Percentiles rank a stretch among this genome's conserved stretches.
Evolutionary conservation across 2,329 filamentous ascomycete species (phyloP).

Genomic region (Colletotrichum filicis): DNA sequence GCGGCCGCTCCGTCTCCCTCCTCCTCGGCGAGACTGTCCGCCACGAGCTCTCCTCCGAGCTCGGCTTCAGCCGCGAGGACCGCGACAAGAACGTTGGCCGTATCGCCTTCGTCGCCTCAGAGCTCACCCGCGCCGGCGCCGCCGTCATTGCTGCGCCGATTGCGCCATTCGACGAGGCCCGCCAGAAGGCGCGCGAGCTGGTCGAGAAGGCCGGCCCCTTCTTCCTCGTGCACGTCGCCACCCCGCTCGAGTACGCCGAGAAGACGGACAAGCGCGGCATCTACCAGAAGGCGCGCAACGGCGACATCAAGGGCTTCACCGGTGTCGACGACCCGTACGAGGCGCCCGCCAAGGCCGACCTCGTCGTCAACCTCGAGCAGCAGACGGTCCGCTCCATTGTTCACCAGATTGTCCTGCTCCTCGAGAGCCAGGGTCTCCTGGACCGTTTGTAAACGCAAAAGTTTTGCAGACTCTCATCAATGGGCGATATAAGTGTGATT

Average conservation of each 20-base stretch:
- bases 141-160: constrained; percentile 98
- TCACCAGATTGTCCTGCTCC: constrained; percentile 93
- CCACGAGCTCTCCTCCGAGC: constrained; percentile 90
- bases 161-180: constrained; percentile 86
- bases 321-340: constrained; percentile 99
- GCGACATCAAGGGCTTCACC: constrained; percentile 98
- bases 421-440: constrained; percentile 90
- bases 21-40: constrained; percentile 96
- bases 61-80: constrained; percentile 94
- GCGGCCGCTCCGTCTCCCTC: constrained; percentile 92
- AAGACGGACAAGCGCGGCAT: constrained; percentile 94
- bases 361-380: constrained; percentile 87
- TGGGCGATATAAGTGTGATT: constrained; percentile 2
- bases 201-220: constrained; percentile 91
- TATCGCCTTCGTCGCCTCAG: constrained; percentile 95
- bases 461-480: neutral
- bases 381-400: constrained; percentile 92
- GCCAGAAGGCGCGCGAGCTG: constrained; percentile 82
- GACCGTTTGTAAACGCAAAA: constrained; percentile 67
- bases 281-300: constrained; percentile 84
- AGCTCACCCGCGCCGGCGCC: constrained; percentile 91
- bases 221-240: constrained; percentile 95
- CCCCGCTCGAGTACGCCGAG: constrained; percentile 91
- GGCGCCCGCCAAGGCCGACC: constrained; percentile 80
- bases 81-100: constrained; percentile 94